Base-by-base conservation (phyloP, 306 rosid species). In the Cicer pinnatifidum region DNA sequence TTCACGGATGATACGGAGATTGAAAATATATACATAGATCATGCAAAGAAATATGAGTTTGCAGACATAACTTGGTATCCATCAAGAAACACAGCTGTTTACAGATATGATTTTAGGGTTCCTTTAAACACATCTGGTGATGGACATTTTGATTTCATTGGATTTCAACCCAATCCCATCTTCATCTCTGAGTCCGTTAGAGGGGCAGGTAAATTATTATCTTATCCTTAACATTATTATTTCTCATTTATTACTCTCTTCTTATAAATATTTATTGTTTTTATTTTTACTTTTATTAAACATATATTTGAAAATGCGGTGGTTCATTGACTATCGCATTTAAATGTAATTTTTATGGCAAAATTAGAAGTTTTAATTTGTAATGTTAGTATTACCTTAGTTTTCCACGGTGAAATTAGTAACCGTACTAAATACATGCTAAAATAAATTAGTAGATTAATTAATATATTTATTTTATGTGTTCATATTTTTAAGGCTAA, bases 61-160 rank as follows among this genome's bases (percentile, higher is more conserved):
- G 97, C 73, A 52, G 96, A 91, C 13, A 82, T 91, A 67, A 85
- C 85, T 16, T 91, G 97, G 97, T 91, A 89, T 73, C 92, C 95
- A 54, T 91, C 95, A 11, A 84, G 47, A 70, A 75, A 72, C 45
- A 83, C 82, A 0, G 89, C 91, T 8, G 91, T 80, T 5, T 91
- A 91, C 69, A 84, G 92, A 85, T 83, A 84, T 20, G 97, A 91
- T 43, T 69, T 75, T 11, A 82, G 97, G 81, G 89, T 84, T 74
- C 83, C 86, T 39, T 76, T 87, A 44, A 75, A 41, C 39, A 76
- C 78, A 7, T 56, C 89, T 0, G 97, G 95, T 3, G 71, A 87
- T 17, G 96, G 88, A 46, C 58, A 76, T 1, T 54, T 46, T n/a
- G 93, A 89, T 71, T 91, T 89, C 83, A 65, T 88, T 44, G 97